A percentile compares a stretch with the other conserved stretches of the same genome.
phyloP scores from a whole-genome alignment of 768 basidiomycete genomes.

The Clavaria fumosa region DNA sequence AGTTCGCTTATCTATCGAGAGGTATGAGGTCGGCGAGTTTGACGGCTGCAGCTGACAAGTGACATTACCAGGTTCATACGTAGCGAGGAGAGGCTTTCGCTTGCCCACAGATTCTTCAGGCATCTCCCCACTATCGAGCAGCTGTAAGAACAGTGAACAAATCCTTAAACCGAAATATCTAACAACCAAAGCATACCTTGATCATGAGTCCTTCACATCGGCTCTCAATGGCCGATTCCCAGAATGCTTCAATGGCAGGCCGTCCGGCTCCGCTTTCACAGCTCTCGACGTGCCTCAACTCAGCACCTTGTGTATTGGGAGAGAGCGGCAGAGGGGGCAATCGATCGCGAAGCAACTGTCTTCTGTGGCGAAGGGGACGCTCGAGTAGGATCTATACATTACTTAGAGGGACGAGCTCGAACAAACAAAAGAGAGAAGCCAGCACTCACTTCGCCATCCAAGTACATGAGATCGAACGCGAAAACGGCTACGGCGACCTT shows the following conservation, averaged over 20 bases:
- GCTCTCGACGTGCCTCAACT: slow-evolving; percentile 60
- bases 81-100: slow-evolving; percentile 61
- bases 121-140: no score
- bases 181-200: slow-evolving; percentile 59
- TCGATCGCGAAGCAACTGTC: slow-evolving; percentile 42
- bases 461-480: slow-evolving; percentile 80
- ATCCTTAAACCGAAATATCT: slow-evolving; percentile 30
- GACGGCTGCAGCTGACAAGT: no score
- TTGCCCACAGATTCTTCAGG: slow-evolving; percentile 27
- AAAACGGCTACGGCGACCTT: slow-evolving; percentile 71
- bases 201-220: slow-evolving; percentile 91
- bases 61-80: slow-evolving; percentile 48
- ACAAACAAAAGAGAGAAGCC: no score
- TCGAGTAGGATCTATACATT: slow-evolving; percentile 44
- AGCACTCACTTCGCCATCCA: slow-evolving; percentile 74
- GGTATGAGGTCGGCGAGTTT: not conserved
- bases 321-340: slow-evolving; percentile 39
- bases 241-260: slow-evolving; percentile 57
- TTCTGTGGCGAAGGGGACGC: slow-evolving; percentile 54
- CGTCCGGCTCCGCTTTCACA: slow-evolving; percentile 49
- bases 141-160: no score
- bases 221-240: slow-evolving; percentile 56
- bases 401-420: no score
- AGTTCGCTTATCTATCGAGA: slow-evolving; percentile 51
- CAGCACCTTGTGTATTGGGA: slow-evolving; percentile 43